Base-by-base conservation (phyloP, 2,329 filamentous ascomycete species). In the Metarhizium humberi region DNA sequence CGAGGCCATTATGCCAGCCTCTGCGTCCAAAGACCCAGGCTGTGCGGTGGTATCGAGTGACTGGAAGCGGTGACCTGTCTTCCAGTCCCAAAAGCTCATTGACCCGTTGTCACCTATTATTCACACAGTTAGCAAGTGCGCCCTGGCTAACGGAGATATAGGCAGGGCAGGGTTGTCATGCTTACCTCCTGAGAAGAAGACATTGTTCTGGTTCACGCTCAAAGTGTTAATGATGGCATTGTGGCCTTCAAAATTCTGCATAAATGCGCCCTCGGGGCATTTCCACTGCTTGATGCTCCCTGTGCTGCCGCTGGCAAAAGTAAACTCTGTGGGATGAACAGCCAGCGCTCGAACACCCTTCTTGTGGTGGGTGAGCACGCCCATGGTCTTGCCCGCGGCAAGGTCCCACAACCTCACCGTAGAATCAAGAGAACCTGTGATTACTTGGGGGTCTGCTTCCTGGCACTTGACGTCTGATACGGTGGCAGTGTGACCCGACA, bases 221-320 rank as follows among this genome's bases (percentile, higher is more conserved):
- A 99, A 75, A 0, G 91, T 91, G 73, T 99, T 99, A 75, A 99
- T 92, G 69, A 99, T 95, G 57, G 90, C 84, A 66, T 96, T 96
- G 67, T 97, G 92, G 4, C 92, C 92, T 47, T 96, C 90, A 66
- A 97, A 97, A 68, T 97, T 97, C 71, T 96, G 92, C 94, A 99
- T 99, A 69, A 99, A 97, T 16, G 90, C 90, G 42, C 92, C 95
- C 68, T 96, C 91, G 1, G 95, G 95, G 62, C 92, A 97, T 71
- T 97, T 96, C 92, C 94, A 99, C 74, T 99, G 94, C 77, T 99
- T 99, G 74, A 99, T 96, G 68, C 88, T 92, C 29, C 88, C 88
- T 0, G 92, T 92, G 65, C 90, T 95, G 47, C 88, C 94, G 57
- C 84, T 92, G 4, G 94, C 94, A 68, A 99, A 99, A 0, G 95